A percentile compares a stretch with the other conserved stretches of the same genome.
Conservation (phyloP, 1,284 basidiomycete genomes). For the Tilletiopsis washingtonensis region DNA sequence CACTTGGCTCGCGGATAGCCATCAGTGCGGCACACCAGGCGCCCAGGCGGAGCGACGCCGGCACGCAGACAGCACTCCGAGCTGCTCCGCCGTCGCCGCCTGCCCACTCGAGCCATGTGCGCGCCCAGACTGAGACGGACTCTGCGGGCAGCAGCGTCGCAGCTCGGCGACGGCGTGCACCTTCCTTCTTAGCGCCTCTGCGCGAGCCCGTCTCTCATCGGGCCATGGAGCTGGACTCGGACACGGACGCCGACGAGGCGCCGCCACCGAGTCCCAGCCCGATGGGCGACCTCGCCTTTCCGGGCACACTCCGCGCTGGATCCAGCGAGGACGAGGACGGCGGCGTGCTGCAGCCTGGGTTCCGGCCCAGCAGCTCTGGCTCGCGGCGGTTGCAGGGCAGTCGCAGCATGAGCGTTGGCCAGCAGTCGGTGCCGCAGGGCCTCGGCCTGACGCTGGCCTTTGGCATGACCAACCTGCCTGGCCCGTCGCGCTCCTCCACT, state of each 20-base stretch:
- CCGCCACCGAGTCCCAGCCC: constrained; percentile 28
- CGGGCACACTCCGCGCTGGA: no score
- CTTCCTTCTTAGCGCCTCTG: neutral
- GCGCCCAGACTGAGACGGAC: no score
- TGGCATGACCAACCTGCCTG: neutral
- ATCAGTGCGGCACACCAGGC: no score
- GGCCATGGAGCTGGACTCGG: constrained; percentile 13
- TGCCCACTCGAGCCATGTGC: neutral
- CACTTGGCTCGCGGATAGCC: no score
- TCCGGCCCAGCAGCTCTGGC: neutral
- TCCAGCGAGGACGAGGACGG: constrained; percentile 4
- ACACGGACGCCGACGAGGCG: constrained; percentile 16
- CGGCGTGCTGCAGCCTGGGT: constrained; percentile 20
- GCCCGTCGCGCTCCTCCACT: neutral
- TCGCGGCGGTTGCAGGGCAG: neutral
- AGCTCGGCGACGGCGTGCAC: neutral
- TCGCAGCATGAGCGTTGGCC: no score
- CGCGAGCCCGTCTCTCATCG: no score
- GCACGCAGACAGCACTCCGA: no score
- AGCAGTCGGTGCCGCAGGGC: no score
- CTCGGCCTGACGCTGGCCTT: no score
- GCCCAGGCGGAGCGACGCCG: no score
- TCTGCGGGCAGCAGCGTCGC: neutral
- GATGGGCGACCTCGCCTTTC: constrained; percentile 14
- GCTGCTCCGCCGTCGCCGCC: neutral